Base-by-base conservation (phyloP, 805 yeast genomes). In the Blastobotrys americana region DNA sequence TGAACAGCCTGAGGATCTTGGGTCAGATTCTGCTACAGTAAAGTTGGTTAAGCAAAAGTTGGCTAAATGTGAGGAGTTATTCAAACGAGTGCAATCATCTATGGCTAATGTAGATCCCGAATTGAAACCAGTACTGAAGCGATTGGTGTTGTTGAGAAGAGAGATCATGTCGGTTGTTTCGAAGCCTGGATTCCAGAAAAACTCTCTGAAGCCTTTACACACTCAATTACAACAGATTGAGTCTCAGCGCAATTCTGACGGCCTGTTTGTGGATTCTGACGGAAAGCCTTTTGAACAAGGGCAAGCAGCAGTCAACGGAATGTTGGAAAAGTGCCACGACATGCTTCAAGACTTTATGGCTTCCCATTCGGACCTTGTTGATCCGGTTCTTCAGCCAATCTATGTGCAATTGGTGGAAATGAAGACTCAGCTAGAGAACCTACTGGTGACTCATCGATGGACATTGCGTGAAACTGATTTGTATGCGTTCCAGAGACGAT, bases 391-490 rank as follows among this genome's bases (percentile, higher is more conserved):
- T 44, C 67, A 70, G 41, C 76, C 76, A 15, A 70, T 84, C 22
- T 89, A 84, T 64, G 72, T 76, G 40, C 72, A 76, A 47, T 69
- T 93, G 52, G 67, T 76, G 23, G 76, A 73, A 37, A 71, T 87
- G 54, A 85, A 87, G 61, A 71, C 77, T 19, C 80, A 81, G 16
- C 72, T 93, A 49, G 96, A 86, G 55, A 86, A 85, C 53, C 69
- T 93, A 50, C 71, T 90, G 55, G 78, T 93, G 37, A 93, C 98
- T 2, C 80, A 96, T 64, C 77, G 98, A 62, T 93, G 99, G 99
- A 90, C 97, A 2, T 70, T 93, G 67, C 78, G 99, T 58, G 96
- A 89, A 58, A 93, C 98, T 0, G 99, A 93, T 66, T 71, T 93
- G 49, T 93, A 84, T 66, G 73, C 74, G 40, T 89, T 84, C 61